Conservation (phyloP, 2,329 filamentous ascomycete genomes). For the Pseudocercospora musae region DNA sequence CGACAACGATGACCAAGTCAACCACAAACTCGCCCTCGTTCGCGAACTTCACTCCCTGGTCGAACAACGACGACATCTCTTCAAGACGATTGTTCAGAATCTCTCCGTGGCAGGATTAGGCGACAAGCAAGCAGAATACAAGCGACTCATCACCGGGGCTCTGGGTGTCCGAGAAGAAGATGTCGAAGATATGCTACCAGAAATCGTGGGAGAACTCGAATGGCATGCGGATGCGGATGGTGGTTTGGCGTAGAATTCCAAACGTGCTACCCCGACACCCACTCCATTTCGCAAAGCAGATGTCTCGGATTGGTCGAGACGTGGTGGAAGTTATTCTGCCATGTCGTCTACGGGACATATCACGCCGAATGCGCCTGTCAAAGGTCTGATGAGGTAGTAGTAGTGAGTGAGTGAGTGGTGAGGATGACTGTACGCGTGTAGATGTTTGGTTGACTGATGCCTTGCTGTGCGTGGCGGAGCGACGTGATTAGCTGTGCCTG, state of each 20-base stretch:
- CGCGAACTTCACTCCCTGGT: constrained; percentile 53
- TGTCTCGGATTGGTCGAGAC: background rate
- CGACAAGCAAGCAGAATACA: constrained; percentile 68
- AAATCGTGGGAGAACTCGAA: constrained; percentile 50
- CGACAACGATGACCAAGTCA: constrained; percentile 44
- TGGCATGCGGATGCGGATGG: constrained; percentile 23
- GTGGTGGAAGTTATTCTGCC: background rate
- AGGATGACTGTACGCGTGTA: background rate
- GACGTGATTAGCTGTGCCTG: background rate
- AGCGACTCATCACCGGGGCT: constrained; percentile 65
- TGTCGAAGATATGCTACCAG: constrained; percentile 59
- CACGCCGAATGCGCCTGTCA: background rate
- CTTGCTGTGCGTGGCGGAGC: background rate
- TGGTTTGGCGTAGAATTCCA: constrained; percentile 19
- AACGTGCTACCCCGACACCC: background rate
- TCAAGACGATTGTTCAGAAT: constrained; percentile 66
- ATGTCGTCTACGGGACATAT: background rate
- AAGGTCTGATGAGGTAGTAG: background rate
- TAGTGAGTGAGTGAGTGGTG: no score
- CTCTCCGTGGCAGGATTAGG: constrained; percentile 67
- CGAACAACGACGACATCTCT: constrained; percentile 59
- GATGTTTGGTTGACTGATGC: background rate
- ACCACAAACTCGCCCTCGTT: constrained; percentile 57
- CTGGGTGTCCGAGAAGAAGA: constrained; percentile 66
- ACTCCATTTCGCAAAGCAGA: no score